These are phyloP conservation scores for Bretschneidera sinensis DNA, from an alignment of 345 rosid species.

Conservation along the genomic window DNA sequence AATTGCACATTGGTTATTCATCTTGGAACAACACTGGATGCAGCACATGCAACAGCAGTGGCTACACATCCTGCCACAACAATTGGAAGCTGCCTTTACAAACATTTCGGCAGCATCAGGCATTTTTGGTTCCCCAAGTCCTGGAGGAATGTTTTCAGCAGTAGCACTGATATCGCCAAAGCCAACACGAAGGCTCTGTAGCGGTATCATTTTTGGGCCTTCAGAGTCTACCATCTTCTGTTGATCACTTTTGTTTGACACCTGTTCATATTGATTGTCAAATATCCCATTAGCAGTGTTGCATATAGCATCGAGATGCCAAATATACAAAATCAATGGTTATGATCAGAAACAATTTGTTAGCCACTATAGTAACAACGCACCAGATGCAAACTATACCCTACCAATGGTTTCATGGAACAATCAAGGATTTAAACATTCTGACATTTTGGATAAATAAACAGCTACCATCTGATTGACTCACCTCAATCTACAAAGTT, in stretches of 20 bases:
- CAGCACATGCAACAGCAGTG: slow-evolving; percentile 91
- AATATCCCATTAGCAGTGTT: no score
- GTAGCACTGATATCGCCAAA: slow-evolving; percentile 75
- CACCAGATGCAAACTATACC: not conserved
- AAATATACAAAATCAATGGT: not conserved
- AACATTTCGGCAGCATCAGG: slow-evolving; percentile 82
- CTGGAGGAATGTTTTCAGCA: slow-evolving; percentile 57
- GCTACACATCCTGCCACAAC: slow-evolving; percentile 46
- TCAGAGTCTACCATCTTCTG: slow-evolving; percentile 30
- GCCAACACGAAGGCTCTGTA: slow-evolving; percentile 49
- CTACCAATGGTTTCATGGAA: no score
- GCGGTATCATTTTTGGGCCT: slow-evolving; percentile 24
- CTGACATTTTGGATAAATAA: no score
- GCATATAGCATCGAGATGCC: no score
- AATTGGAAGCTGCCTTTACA: slow-evolving; percentile 69
- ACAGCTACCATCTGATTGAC: no score
- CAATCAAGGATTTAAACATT: not conserved
- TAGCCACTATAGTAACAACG: not conserved
- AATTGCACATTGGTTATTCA: slow-evolving; percentile 59
- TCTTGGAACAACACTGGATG: slow-evolving; percentile 59
- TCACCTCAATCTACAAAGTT: no score
- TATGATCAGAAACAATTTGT: no score
- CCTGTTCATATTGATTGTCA: slow-evolving; percentile 29
- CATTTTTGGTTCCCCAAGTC: slow-evolving; percentile 38
- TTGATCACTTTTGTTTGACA: slow-evolving; percentile 28